phyloP scores from a whole-genome alignment of 2,329 filamentous ascomycete genomes.

The Colletotrichum orbiculare region DNA sequence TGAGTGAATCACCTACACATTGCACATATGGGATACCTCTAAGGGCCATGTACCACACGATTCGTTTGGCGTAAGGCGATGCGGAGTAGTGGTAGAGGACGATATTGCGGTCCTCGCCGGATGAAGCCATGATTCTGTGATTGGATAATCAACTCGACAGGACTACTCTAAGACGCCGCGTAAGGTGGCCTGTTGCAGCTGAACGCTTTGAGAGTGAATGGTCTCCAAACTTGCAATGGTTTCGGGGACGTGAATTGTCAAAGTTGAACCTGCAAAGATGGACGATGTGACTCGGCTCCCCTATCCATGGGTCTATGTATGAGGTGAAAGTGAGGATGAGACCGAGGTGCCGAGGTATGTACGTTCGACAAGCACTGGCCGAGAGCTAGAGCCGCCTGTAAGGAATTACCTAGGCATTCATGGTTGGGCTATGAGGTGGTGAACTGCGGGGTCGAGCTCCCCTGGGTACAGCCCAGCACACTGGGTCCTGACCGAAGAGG shows the following conservation, averaged over 20 bases:
- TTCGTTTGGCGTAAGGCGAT: slow-evolving; percentile 72
- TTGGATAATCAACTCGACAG: neutral
- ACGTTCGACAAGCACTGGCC: neutral
- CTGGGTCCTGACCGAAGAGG: neutral
- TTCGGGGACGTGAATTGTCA: neutral
- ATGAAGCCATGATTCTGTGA: slow-evolving; percentile 19
- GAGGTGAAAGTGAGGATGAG: slow-evolving; percentile 8
- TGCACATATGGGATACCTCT: slow-evolving; percentile 73
- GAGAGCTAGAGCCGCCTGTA: too few species aligned
- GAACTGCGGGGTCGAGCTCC: neutral
- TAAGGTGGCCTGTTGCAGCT: too few species aligned
- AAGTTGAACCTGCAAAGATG: neutral
- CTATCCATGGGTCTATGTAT: neutral
- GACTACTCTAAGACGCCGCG: too few species aligned
- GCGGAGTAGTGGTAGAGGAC: slow-evolving; percentile 74
- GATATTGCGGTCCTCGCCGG: slow-evolving; percentile 45
- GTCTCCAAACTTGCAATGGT: neutral
- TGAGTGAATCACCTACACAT: slow-evolving; percentile 64
- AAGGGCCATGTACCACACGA: slow-evolving; percentile 76
- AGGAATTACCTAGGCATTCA: too few species aligned
- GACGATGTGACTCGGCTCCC: neutral
- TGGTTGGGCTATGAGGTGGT: neutral
- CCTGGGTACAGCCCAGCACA: neutral
- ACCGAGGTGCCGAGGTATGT: slow-evolving; percentile 30
- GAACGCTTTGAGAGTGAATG: too few species aligned